Evolutionary conservation across 1,284 basidiomycete genomes (phyloP).

Genomic region (Farysia itapuensis): DNA sequence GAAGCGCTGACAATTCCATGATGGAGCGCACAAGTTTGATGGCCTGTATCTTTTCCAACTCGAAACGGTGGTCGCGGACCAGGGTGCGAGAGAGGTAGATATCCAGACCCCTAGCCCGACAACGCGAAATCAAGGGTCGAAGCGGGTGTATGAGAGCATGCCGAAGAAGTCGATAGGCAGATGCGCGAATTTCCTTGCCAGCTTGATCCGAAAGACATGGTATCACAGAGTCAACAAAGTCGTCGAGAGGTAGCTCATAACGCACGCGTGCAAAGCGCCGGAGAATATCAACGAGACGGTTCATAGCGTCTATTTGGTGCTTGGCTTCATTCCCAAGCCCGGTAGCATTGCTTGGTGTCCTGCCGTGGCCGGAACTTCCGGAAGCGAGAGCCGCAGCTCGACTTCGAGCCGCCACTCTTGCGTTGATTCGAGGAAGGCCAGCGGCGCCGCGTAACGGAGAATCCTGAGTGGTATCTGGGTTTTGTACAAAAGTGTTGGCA

Average conservation of each 20-base stretch:
- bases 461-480: conserved; percentile 4
- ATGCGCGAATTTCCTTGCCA: conserved; percentile 75
- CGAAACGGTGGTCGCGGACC: conserved; percentile 78
- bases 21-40: conserved; percentile 86
- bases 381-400: conserved; percentile 33
- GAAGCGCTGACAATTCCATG: conserved; percentile 64
- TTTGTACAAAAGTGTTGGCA: not conserved
- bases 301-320: conserved; percentile 61
- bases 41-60: conserved; percentile 89
- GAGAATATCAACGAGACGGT: conserved; percentile 71
- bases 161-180: conserved; percentile 82
- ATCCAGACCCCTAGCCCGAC: conserved; percentile 71
- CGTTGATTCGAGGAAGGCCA: conserved; percentile 17
- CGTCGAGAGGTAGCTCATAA: conserved; percentile 72
- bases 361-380: conserved; percentile 19
- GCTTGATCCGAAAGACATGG: conserved; percentile 76
- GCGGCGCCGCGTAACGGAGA: conserved; percentile 16
- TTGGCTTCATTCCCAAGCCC: conserved; percentile 40
- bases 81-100: conserved; percentile 85
- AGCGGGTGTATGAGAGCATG: conserved; percentile 72
- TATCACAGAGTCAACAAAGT: conserved; percentile 72
- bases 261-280: conserved; percentile 74
- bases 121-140: conserved; percentile 62
- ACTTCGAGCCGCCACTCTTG: conserved; percentile 23
- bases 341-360: conserved; percentile 41